phyloP scores from a whole-genome alignment of 345 rosid species.

The Combretum micranthum region DNA sequence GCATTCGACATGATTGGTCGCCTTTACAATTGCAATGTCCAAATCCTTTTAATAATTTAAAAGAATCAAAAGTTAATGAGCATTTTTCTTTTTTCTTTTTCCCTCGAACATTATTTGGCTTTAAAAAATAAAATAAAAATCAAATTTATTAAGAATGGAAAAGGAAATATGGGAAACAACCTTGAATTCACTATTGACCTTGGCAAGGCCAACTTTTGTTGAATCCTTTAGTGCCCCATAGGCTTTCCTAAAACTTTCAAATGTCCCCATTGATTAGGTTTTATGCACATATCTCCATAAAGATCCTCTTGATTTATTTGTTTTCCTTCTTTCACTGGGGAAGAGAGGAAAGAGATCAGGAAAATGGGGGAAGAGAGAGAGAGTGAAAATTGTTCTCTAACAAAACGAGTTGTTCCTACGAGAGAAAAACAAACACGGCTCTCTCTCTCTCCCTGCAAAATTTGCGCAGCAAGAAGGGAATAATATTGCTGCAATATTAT shows the following conservation, averaged over 20 bases:
- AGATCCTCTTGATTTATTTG: constrained; percentile 1
- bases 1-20: constrained; percentile 88
- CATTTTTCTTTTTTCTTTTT: too few species aligned
- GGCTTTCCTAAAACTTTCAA: constrained; percentile 80
- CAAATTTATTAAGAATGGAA: background rate
- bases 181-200: constrained; percentile 98
- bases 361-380: too few species aligned
- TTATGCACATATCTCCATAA: background rate
- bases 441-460: constrained; percentile 11
- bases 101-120: background rate
- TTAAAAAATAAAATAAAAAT: background rate
- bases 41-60: constrained; percentile 38
- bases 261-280: constrained; percentile 48
- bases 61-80: constrained; percentile 3
- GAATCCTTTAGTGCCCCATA: constrained; percentile 96
- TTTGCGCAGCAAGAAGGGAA: constrained; percentile 18
- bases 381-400: background rate
- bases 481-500: background rate
- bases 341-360: too few species aligned
- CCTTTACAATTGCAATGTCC: constrained; percentile 94
- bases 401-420: background rate
- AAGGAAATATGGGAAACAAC: constrained; percentile 20
- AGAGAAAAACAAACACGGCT: background rate
- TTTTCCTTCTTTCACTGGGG: too few species aligned
- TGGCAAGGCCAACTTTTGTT: constrained; percentile 96